A percentile compares a stretch with the other conserved stretches of the same genome.
phyloP scores from a whole-genome alignment of 176 grass and related monocot genomes.

The Calamus simplicifolius region DNA sequence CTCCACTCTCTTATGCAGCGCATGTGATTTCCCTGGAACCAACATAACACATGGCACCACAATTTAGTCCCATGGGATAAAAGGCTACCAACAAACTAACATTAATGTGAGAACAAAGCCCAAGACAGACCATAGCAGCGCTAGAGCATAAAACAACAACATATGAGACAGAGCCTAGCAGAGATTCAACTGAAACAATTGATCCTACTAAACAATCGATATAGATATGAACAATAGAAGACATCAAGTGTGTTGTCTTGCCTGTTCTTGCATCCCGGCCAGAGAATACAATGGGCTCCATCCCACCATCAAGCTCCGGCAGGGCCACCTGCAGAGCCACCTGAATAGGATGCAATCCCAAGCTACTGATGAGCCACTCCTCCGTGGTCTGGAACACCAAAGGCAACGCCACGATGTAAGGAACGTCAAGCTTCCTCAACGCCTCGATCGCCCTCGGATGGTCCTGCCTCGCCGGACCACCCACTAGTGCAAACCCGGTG shows the following conservation, averaged over 20 bases:
- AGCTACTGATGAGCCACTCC: constrained; percentile 94
- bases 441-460: constrained; percentile 84
- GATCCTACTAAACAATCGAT: no score
- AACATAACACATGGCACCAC: background rate
- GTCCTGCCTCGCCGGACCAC: constrained; percentile 91
- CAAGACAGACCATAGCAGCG: background rate
- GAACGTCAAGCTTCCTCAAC: constrained; percentile 88
- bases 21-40: constrained; percentile 86
- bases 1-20: constrained; percentile 96
- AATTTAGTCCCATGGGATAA: no score
- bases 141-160: no score
- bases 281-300: constrained; percentile 96
- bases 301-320: constrained; percentile 87
- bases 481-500: constrained; percentile 92
- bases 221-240: background rate
- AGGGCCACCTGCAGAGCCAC: constrained; percentile 96
- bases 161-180: no score
- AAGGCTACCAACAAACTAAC: no score
- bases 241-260: background rate
- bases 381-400: constrained; percentile 98
- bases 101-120: background rate
- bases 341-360: constrained; percentile 93
- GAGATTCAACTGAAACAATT: no score
- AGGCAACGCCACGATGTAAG: constrained; percentile 93
- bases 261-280: constrained; percentile 85